Evolutionary conservation across 208 protist species (phyloP), one percentile per base, ranked within the genome.

Genomic region (Trypanosoma rangeli): DNA sequence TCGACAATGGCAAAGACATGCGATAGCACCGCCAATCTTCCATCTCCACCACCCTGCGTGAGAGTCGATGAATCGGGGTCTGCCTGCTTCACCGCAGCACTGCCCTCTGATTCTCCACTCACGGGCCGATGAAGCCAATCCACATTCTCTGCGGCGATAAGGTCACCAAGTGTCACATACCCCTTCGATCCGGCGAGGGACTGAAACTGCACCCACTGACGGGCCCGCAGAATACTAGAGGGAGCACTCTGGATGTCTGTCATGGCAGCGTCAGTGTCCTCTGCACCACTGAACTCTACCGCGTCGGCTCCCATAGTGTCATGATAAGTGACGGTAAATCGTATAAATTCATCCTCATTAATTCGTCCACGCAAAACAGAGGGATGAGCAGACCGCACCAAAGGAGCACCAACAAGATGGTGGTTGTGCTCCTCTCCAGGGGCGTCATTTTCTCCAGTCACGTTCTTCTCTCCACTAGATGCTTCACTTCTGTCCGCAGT

Each of bases 1-100:
- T 93, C 87, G 18, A 82, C 49, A 16, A 89, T 71, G 52, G 67
- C 73, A 70, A 93, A 90, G 0, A 86, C 72, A 49, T 89, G 79
- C 57, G 76, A 74, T 3, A 84, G 24, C 13, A 75, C 15, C 28
- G 69, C 53, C 55, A 50, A 39, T 9, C 73, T 13, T 29, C 73
- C 58, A 20, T 60, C 49, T 16, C 55, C 48, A 26, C 29, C 26
- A 39, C 15, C 28, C 26, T 24, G 26, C 28, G 29, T 1, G 3
- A 3, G 20, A n/a, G 16, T 50, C 26, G 20, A 33, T 24, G 26
- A 12, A 53, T 62, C 57, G 13, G 42, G 39, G 0, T 12, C 26
- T 37, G 48, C 28, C 5, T 58, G 9, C 22, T 66, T 16, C 15
- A 49, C 42, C 57, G 39, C 33, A 20, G 24, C 10, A 57, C 22